Percentiles rank a stretch among this genome's conserved stretches.
phyloP scores from a whole-genome alignment of 2,329 filamentous ascomycete species.

The Claviceps spartinae region DNA sequence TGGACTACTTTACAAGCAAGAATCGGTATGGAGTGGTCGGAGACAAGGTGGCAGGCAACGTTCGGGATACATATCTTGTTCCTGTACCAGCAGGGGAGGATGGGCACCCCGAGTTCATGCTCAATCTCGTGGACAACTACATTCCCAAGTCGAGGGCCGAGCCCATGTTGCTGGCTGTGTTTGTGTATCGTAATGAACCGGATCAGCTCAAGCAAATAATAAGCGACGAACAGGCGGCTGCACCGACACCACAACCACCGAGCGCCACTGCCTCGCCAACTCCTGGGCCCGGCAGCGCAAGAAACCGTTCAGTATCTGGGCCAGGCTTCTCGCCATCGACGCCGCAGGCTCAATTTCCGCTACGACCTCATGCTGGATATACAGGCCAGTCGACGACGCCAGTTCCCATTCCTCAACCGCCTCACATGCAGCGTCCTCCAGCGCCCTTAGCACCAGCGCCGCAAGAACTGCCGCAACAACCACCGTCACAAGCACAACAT shows the following conservation, averaged over 20 bases:
- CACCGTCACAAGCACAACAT: not conserved
- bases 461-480: not conserved
- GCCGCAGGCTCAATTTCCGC: conserved; percentile 21
- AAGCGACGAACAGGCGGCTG: conserved; percentile 10
- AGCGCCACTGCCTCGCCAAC: conserved; percentile 18
- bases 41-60: conserved; percentile 58
- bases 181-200: conserved; percentile 61
- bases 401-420: conserved; percentile 22
- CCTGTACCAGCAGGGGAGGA: conserved; percentile 62
- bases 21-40: conserved; percentile 78
- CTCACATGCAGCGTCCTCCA: conserved; percentile 10
- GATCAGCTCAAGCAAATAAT: conserved; percentile 18
- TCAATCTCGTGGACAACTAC: conserved; percentile 73
- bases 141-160: conserved; percentile 60
- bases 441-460: not conserved
- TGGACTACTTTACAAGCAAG: conserved; percentile 74
- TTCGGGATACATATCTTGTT: conserved; percentile 84
- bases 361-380: conserved; percentile 17
- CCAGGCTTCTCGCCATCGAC: conserved; percentile 41
- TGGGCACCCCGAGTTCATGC: conserved; percentile 71
- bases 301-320: conserved; percentile 35
- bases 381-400: conserved; percentile 22
- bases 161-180: conserved; percentile 67
- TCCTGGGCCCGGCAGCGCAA: conserved; percentile 22
- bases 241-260: conserved; percentile 8